Percentiles rank a stretch among this genome's conserved stretches.
These are phyloP conservation scores for Neophaeococcomyces mojaviensis DNA, from an alignment of 2,329 filamentous ascomycete species.

Conservation along the genomic window DNA sequence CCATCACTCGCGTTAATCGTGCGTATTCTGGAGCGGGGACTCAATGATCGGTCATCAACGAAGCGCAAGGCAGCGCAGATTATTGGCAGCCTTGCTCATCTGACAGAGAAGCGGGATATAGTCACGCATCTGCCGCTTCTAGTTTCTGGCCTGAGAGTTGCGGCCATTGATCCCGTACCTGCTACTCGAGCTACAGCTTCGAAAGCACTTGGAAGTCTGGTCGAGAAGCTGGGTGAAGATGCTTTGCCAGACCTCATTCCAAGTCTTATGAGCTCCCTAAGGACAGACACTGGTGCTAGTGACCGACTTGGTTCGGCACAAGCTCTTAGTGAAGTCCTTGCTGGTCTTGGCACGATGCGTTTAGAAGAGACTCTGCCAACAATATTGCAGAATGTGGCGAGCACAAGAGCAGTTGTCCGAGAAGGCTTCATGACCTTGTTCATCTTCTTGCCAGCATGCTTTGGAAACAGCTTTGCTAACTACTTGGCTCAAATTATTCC, in stretches of 20 bases:
- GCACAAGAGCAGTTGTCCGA: conserved; percentile 78
- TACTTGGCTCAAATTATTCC: conserved; percentile 95
- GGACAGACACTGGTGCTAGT: conserved; percentile 91
- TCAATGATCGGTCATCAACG: conserved; percentile 84
- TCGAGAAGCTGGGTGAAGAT: conserved; percentile 97
- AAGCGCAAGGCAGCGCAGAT: conserved; percentile 96
- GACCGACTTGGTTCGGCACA: conserved; percentile 94
- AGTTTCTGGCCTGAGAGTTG: conserved; percentile 79
- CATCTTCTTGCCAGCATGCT: conserved; percentile 97
- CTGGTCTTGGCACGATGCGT: conserved; percentile 82
- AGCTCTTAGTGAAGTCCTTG: conserved; percentile 90
- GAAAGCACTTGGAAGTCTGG: conserved; percentile 88
- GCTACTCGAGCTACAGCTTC: conserved; percentile 94
- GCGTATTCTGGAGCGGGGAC: conserved; percentile 85
- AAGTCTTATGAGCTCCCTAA: conserved; percentile 93
- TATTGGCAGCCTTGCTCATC: conserved; percentile 92
- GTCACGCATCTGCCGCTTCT: conserved; percentile 84
- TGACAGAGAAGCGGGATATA: conserved; percentile 93
- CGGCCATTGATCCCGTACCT: conserved; percentile 90
- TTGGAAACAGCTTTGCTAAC: conserved; percentile 95
- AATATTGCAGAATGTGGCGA: conserved; percentile 91
- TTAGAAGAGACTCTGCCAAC: conserved; percentile 94
- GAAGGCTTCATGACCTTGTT: conserved; percentile 99
- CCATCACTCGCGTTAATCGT: conserved; percentile 92
- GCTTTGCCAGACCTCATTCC: conserved; percentile 94